Evolutionary conservation across 257 asterid genomes (phyloP), one percentile per base, ranked within the genome.

Genomic region (Solanum tacnaense): DNA sequence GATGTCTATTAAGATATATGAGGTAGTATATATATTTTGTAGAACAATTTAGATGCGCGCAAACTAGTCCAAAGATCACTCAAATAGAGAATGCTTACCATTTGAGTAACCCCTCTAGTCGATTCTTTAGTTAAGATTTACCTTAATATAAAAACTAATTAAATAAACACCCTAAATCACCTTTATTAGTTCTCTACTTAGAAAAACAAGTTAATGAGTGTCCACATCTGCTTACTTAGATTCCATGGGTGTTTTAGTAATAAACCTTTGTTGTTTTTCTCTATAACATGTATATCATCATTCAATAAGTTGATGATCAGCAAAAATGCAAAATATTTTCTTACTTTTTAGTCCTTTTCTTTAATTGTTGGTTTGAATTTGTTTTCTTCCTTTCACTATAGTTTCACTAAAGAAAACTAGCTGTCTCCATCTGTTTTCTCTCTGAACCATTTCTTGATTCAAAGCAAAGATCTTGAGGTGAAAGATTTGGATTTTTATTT

Each of bases 271-370:
- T 25, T 73, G 34, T 89, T 87, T 67, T 75, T 31, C 83, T 52
- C 58, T 35, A 79, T 87, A 85, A 85, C 87, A 75, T 31, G 58
- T 27, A 84, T 23, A 89, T 84, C 89, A 87, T 87, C 88, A 78
- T 87, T 85, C 36, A 71, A 31, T 35, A 49, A 75, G 84, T 79
- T 89, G 89, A 87, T 79, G 88, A 46, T 84, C 52, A 23, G 15
- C 75, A 86, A 29, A 35, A 68, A 32, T 46, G 46, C 65, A 39
- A 73, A 13, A 58, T 62, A 60, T 65, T 32, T 44, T 83, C 84
- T 32, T 87, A 9, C 83, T 62, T 74, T 70, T 62, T 75, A 84
- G 79, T 84, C 76, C 34, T 75, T 46, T 52, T 76, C 29, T 84
- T 65, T 84, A 73, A 73, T 74, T 15, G 36, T 82, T 44, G 13